Evolutionary conservation across 2,329 filamentous ascomycete species (phyloP).

Genomic region (Hypoxylon sp.): DNA sequence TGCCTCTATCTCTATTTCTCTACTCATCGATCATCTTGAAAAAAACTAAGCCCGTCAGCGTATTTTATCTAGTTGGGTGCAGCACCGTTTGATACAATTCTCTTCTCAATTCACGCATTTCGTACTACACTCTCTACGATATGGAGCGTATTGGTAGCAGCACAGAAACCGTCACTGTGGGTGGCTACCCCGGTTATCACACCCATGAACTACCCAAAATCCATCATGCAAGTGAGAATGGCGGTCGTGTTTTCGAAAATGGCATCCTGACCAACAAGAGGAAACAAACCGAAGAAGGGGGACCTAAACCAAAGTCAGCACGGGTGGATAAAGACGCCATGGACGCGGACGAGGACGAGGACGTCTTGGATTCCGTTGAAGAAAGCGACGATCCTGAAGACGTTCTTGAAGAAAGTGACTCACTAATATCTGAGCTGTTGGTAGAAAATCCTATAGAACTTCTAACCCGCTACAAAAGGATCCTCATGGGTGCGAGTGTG

Average conservation of each 20-base stretch:
- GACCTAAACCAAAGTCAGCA: background rate
- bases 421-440: background rate
- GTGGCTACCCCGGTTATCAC: constrained; percentile 33
- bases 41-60: background rate
- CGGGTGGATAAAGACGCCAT: too few species aligned
- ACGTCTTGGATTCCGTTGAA: constrained; percentile 1
- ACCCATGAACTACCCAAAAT: constrained; percentile 12
- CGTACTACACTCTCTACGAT: background rate
- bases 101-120: constrained; percentile 13
- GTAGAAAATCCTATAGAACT: background rate
- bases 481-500: background rate
- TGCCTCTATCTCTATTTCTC: constrained; percentile 15
- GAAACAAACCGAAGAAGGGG: background rate
- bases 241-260: constrained; percentile 46
- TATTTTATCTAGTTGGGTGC: background rate
- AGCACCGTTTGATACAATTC: background rate
- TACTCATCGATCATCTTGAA: constrained; percentile 6
- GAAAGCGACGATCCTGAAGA: background rate
- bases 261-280: constrained; percentile 7
- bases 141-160: background rate
- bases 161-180: constrained; percentile 35
- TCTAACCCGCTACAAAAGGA: background rate
- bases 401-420: constrained; percentile 1
- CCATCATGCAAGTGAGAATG: background rate
- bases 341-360: background rate